phyloP scores from a whole-genome alignment of 2,329 filamentous ascomycete species.

The Stachybotrys chlorohalonatus region DNA sequence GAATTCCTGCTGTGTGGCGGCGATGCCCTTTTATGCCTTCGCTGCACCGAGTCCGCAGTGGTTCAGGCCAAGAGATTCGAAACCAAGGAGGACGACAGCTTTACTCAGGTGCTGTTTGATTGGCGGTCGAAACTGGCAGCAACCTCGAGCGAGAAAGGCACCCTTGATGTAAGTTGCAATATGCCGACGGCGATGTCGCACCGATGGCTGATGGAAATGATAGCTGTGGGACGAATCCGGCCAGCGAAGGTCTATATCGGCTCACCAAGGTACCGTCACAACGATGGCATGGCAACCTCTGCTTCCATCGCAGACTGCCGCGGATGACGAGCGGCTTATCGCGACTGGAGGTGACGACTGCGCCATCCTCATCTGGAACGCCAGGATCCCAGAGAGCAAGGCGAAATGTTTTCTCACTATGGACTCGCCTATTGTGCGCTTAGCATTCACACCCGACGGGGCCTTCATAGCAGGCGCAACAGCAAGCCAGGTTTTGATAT shows the following conservation, averaged over 20 bases:
- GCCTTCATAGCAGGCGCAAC: constrained; percentile 55
- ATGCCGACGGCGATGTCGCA: not conserved
- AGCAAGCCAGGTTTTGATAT: constrained; percentile 49
- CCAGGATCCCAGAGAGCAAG: constrained; percentile 42
- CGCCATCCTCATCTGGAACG: constrained; percentile 55
- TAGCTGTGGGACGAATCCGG: constrained; percentile 48
- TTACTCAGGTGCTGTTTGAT: constrained; percentile 50
- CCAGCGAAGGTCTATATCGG: constrained; percentile 45
- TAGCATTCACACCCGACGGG: constrained; percentile 56
- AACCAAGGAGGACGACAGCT: constrained; percentile 41
- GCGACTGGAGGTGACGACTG: constrained; percentile 56
- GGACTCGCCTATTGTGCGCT: constrained; percentile 45
- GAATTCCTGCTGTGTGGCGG: constrained; percentile 53
- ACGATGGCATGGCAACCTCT: constrained; percentile 53
- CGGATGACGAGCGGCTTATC: constrained; percentile 45
- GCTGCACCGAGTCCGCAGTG: constrained; percentile 37
- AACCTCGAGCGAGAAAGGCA: constrained; percentile 51
- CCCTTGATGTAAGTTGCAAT: constrained; percentile 43
- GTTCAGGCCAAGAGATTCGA: constrained; percentile 38
- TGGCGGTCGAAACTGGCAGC: constrained; percentile 42
- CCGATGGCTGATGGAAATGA: not conserved
- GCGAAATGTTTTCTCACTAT: constrained; percentile 53
- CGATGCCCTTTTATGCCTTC: constrained; percentile 40
- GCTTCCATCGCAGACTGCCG: constrained; percentile 19
- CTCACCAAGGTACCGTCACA: constrained; percentile 50